Evolutionary conservation across 257 asterid genomes (phyloP).

Genomic region (Cinchona pubescens): DNA sequence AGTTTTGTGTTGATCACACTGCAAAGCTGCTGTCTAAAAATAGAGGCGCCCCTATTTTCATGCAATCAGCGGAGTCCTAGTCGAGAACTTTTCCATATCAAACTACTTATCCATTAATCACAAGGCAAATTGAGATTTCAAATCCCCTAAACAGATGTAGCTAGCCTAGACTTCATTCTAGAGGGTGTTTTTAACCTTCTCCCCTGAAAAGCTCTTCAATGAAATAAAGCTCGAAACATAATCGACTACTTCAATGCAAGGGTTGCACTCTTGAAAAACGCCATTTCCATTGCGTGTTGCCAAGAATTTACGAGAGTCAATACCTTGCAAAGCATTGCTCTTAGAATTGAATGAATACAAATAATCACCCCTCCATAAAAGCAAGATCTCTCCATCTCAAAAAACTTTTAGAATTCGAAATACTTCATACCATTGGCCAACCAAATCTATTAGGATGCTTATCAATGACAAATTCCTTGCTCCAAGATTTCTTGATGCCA

Average conservation of each 20-base stretch:
- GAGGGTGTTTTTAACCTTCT: not conserved
- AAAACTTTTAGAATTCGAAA: conserved; percentile 31
- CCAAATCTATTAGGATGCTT: conserved; percentile 21
- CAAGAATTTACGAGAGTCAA: not conserved
- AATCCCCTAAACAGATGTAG: too few relatives aligned
- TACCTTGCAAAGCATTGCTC: not conserved
- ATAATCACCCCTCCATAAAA: conserved; percentile 34
- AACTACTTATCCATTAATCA: too few relatives aligned
- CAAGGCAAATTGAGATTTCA: too few relatives aligned
- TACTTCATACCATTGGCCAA: conserved; percentile 29
- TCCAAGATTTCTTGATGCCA: conserved; percentile 38
- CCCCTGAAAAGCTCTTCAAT: not conserved
- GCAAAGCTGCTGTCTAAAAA: too few relatives aligned
- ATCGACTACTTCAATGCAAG: conserved; percentile 25
- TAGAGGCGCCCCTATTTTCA: too few relatives aligned
- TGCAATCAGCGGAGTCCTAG: too few relatives aligned
- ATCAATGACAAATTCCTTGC: conserved; percentile 28
- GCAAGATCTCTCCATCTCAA: conserved; percentile 38
- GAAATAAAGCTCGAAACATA: not conserved
- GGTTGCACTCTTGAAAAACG: not conserved
- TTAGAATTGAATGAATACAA: conserved; percentile 3
- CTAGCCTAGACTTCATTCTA: too few relatives aligned
- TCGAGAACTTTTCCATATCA: too few relatives aligned
- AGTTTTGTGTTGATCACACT: too few relatives aligned
- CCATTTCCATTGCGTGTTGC: not conserved